Evolutionary conservation across 306 rosid species (phyloP).

Genomic region (Senna siamea): DNA sequence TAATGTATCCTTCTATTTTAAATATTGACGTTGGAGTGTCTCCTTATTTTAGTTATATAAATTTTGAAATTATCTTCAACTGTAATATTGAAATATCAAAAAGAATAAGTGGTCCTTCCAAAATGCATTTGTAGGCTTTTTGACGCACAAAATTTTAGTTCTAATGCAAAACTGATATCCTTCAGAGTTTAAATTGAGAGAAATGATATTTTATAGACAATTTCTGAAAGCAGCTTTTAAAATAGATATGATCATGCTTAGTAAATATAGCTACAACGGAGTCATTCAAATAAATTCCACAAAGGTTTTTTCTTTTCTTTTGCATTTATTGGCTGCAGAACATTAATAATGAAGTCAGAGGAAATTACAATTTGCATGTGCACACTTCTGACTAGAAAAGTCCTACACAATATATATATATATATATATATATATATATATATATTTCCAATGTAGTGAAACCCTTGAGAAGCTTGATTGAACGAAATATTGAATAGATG

Average conservation of each 20-base stretch:
- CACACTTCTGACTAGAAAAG: neutral
- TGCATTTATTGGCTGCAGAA: conserved; percentile 1
- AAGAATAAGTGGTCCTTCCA: no score
- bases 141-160: no score
- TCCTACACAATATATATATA: neutral
- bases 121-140: no score
- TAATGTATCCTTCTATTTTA: neutral
- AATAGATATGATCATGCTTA: neutral
- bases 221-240: neutral
- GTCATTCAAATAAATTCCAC: neutral
- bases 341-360: neutral
- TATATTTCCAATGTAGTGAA: neutral
- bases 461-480: neutral
- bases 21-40: no score
- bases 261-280: neutral
- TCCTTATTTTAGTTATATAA: no score
- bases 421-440: no score
- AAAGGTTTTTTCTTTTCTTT: neutral
- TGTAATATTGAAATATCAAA: no score
- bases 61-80: no score
- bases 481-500: no score
- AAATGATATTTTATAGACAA: no score
- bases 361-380: neutral
- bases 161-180: no score
- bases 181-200: no score